Evolutionary conservation across 2,329 filamentous ascomycete genomes (phyloP), one percentile per base, ranked within the genome.

Genomic region (Aspergillus flavus): DNA sequence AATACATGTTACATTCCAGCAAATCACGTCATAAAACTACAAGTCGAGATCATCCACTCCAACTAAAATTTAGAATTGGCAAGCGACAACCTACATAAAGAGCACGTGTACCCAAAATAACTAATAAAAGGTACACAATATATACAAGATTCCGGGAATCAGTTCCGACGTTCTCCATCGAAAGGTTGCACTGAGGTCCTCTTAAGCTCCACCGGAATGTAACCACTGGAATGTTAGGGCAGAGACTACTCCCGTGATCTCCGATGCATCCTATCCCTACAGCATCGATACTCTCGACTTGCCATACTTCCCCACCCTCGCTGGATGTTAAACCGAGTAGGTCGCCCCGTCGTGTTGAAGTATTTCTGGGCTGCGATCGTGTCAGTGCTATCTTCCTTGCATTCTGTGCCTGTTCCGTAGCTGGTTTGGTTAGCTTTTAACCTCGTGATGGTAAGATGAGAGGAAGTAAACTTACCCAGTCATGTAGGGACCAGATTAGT

Each of bases 351-450:
- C 1, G 78, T 81, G 62, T 80, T 76, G 46, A 74, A 59, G 64
- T 81, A 81, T 19, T 72, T 69, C 69, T 81, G 79, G 6, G 72
- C 66, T 6, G 74, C 72, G 32, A 78, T 67, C n/a, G 79, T 81
- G n/a, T 75, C 76, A 0, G 71, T 75, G 69, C 79, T 81, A 48
- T 62, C 66, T 19, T 69, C 58, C 64, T 80, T 65, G 52, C 79
- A 82, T 65, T 81, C 77, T 2, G 78, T 81, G n/a, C 78, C 78
- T 1, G 78, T 81, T 48, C 78, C 78, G 28, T 72, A 72, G 39
- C 71, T 72, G n/a, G 26, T 3, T 21, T 30, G 5, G 30, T 52
- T 21, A 52, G 48, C 2, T 4, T 28, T 28, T 5, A 28, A 28
- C 6, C 23, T 26, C 6, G 6, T 28, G 26, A 28, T 28, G 26